Evolutionary conservation across 148 eudicot genomes (phyloP).

Genomic region (Rhododendron ferrugineum): DNA sequence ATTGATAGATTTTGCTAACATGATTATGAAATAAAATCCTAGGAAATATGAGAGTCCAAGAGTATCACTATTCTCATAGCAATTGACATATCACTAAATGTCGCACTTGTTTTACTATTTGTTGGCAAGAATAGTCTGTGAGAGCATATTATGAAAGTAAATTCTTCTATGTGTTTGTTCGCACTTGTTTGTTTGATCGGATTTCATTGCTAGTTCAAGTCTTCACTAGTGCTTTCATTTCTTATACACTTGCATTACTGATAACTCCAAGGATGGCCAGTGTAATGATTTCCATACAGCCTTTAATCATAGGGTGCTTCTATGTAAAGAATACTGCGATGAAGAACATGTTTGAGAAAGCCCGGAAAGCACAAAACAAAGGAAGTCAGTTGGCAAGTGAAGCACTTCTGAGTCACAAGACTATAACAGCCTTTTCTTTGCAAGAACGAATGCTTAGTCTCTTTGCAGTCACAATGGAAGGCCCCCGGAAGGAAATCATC

Average conservation of each 20-base stretch:
- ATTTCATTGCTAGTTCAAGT: conserved; percentile 25
- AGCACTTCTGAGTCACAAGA: conserved; percentile 29
- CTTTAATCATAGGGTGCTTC: conserved; percentile 17
- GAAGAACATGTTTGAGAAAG: conserved; percentile 23
- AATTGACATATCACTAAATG: too few species aligned
- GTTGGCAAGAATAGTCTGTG: neutral
- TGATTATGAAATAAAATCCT: neutral
- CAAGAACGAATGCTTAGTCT: conserved; percentile 17
- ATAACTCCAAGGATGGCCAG: conserved; percentile 23
- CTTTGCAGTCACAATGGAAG: conserved; percentile 17
- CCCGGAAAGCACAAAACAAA: conserved; percentile 16
- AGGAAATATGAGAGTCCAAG: neutral
- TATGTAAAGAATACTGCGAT: conserved; percentile 15
- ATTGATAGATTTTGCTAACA: neutral
- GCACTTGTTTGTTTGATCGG: too few species aligned
- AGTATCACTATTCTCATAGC: neutral
- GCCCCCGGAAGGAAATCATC: conserved; percentile 23
- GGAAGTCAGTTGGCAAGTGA: conserved; percentile 18
- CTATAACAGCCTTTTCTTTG: conserved; percentile 26
- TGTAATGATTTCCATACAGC: conserved; percentile 27
- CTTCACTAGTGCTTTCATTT: conserved; percentile 11
- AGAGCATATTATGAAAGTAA: neutral
- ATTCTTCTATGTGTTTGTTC: neutral
- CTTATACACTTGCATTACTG: conserved; percentile 13
- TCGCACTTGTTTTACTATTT: too few species aligned